Conservation (phyloP, 805 yeast species). For the Saitoella complicata region DNA sequence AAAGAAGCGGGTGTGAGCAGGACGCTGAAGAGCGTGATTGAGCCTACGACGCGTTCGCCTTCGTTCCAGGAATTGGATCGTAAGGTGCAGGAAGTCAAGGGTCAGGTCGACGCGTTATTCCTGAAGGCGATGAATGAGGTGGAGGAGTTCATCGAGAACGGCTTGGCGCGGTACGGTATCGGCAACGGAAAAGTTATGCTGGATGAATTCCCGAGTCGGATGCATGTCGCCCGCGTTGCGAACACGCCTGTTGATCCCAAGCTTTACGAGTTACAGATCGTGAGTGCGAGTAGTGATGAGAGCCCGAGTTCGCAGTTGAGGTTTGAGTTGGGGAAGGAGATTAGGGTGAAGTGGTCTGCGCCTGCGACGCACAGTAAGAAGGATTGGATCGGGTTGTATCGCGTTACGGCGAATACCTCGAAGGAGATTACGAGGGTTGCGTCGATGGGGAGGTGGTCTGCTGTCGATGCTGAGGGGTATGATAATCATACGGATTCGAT, state of each 20-base stretch:
- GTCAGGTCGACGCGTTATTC: constrained; percentile 26
- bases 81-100: constrained; percentile 15
- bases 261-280: constrained; percentile 3
- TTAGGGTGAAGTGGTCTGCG: constrained; percentile 38
- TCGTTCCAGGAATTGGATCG: constrained; percentile 14
- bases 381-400: constrained; percentile 71
- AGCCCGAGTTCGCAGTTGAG: constrained; percentile 3
- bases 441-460: constrained; percentile 52
- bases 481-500: constrained; percentile 15
- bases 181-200: too few species aligned
- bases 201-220: too few species aligned
- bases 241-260: background rate
- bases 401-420: constrained; percentile 40
- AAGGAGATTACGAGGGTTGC: constrained; percentile 41
- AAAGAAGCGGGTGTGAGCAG: constrained; percentile 34
- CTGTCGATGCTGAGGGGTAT: constrained; percentile 25
- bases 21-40: constrained; percentile 21
- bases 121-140: constrained; percentile 27
- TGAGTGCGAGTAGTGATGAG: constrained; percentile 1
- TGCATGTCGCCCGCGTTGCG: background rate
- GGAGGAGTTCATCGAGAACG: constrained; percentile 27
- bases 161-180: too few species aligned
- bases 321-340: constrained; percentile 35
- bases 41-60: constrained; percentile 11
- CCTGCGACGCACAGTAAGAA: constrained; percentile 32